Base-by-base conservation (phyloP, 176 grass and related monocot genomes). In the Phyllostachys edulis region DNA sequence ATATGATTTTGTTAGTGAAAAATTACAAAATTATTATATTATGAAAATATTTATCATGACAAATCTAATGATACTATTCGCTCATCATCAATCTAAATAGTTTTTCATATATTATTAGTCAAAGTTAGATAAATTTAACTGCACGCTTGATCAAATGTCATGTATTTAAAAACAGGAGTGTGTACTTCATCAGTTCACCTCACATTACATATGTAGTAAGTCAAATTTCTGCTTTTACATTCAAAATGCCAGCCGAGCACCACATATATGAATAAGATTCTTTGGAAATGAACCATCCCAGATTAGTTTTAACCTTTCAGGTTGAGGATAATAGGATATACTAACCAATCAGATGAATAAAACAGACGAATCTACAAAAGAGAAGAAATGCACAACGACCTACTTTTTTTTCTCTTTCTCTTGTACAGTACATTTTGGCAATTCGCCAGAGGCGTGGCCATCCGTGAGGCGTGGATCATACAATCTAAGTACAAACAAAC, bases 361-460 rank as follows among this genome's bases (percentile, higher is more conserved):
- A 69, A 54, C 50, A 75, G 4, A 27, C 50, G 17, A n/a, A 20
- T 47, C 49, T 21, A 76, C 62, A 81, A 3, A 42, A 61, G 75
- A 24, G 21, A 54, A 67, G 11, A 68, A 75, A 87, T 84, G 85
- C 56, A 76, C 51, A 56, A 69, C 63, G 42, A 71, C 45, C 24
- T 70, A 76, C 66, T 67, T 32, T 73, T 46, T 49, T 45, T 38
- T 18, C 23, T 44, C 16, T 82, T 72, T 80, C 76, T 91, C 80
- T 87, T 80, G 80, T 87, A 80, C 80, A 84, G 18, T 87, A 84
- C 85, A 87, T 51, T 87, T 87, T n/a, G 76, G 84, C 85, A 87
- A 21, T 80, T 87, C 29, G 64, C 81, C 75, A 34, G 67, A 54
- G 52, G 51, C 67, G 10, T 52, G 21, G 71, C 66, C 74, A 85